These are phyloP conservation scores for Starmerella apicola DNA, from an alignment of 805 yeast genomes.

Conservation along the genomic window DNA sequence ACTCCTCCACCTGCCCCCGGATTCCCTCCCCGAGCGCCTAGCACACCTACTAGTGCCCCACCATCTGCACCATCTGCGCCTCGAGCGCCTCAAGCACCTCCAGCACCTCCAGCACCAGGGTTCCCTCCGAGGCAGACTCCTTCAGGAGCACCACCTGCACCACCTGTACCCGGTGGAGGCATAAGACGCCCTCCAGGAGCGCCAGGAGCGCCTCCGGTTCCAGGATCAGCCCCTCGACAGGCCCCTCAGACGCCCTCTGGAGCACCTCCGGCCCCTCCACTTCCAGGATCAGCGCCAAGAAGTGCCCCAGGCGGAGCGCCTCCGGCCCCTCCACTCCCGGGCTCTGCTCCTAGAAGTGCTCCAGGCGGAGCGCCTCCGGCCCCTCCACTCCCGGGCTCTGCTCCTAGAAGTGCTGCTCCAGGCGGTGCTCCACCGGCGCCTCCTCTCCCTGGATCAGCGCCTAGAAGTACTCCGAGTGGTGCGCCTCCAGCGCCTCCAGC, in stretches of 20 bases:
- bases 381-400: slow-evolving; percentile 1
- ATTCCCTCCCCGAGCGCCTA: neutral
- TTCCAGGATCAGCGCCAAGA: slow-evolving; percentile 12
- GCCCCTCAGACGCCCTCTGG: slow-evolving; percentile 19
- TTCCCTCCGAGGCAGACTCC: slow-evolving; percentile 24
- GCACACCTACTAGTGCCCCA: neutral
- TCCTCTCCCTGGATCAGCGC: neutral
- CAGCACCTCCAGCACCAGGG: slow-evolving; percentile 11
- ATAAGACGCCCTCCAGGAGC: neutral
- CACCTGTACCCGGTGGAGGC: slow-evolving; percentile 8
- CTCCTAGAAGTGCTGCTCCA: slow-evolving; percentile 8
- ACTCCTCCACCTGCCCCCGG: slow-evolving; percentile 3
- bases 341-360: slow-evolving; percentile 3
- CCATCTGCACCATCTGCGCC: slow-evolving; percentile 24
- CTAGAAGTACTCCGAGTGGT: neutral
- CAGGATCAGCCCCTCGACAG: neutral
- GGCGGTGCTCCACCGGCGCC: slow-evolving; percentile 16
- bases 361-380: neutral
- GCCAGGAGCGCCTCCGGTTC: slow-evolving; percentile 2
- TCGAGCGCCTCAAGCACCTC: slow-evolving; percentile 24
- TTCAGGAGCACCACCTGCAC: too few species aligned
- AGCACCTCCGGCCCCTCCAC: slow-evolving; percentile 4
- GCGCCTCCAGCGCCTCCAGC: slow-evolving; percentile 3
- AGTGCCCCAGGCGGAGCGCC: slow-evolving; percentile 18
- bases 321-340: slow-evolving; percentile 19